phyloP scores from a whole-genome alignment of 306 rosid species.

The Urtica urens region DNA sequence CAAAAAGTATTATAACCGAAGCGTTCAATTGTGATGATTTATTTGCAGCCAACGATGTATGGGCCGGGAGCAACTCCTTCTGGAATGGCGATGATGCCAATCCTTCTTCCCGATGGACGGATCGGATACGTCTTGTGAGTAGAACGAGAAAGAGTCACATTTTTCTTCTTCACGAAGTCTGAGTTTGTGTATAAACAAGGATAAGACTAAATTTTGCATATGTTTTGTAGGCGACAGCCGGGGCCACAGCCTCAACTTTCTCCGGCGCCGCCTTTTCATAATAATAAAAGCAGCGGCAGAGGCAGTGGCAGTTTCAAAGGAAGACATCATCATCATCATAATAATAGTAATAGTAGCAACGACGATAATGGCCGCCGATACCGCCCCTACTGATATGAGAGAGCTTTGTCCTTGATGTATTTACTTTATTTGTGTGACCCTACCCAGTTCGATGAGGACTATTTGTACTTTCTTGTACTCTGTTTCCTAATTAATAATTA shows the following conservation, averaged over 20 bases:
- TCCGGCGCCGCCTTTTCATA: conserved; percentile 39
- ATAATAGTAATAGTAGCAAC: conserved; percentile 32
- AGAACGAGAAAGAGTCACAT: not conserved
- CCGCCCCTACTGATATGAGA: conserved; percentile 75
- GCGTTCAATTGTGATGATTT: no score
- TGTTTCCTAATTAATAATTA: no score
- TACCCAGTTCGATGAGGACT: no score
- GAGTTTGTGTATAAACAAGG: no score
- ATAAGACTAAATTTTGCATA: conserved; percentile 4
- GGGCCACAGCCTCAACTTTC: conserved; percentile 45
- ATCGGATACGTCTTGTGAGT: conserved; percentile 94
- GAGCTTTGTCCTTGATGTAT: no score
- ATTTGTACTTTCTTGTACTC: no score
- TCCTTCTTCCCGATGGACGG: conserved; percentile 90
- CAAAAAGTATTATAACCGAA: no score
- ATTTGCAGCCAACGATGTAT: conserved; percentile 67
- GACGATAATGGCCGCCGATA: conserved; percentile 75
- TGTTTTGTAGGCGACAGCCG: conserved; percentile 72
- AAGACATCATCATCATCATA: no score
- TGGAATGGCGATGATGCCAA: conserved; percentile 97
- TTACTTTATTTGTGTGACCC: no score
- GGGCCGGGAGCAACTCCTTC: conserved; percentile 70
- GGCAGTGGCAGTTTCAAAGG: conserved; percentile 47
- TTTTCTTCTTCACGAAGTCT: no score
- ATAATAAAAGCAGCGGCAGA: conserved; percentile 46